Base-by-base conservation (phyloP, 306 rosid species). In the Ziziphus jujuba region DNA sequence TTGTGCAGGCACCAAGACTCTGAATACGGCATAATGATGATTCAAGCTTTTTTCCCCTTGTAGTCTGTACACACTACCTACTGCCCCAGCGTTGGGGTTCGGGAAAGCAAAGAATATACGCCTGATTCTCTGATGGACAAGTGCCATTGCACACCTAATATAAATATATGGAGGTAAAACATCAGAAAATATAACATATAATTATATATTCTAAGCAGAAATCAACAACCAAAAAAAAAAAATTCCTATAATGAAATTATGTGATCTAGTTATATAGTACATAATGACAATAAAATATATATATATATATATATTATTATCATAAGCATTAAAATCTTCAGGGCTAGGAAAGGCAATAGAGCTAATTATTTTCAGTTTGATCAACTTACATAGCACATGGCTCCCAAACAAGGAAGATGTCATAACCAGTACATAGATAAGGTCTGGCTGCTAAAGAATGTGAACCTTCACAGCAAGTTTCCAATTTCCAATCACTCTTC, bases 81-180 rank as follows among this genome's bases (percentile, higher is more conserved):
- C 59, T 52, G 97, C 96, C 60, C 98, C 98, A 6, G 84, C 73
- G 28, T 83, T 81, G 34, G 89, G 89, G 78, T 93, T 93, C 28
- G 90, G 90, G 58, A 83, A 86, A 24, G 95, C 91, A 78, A 74
- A 93, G 80, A 93, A 93, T 66, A 93, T 87, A 13, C 97, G 81
- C 86, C 96, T 73, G 51, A 93, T 79, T 75, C 99, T 82, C 79
- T 93, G 96, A 73, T 93, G 99, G 36, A 88, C 89, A 3, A 93
- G 95, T 50, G 97, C 97, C 99, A 90, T 93, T 49, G 97, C 97
- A 85, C 99, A 93, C 97, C 96, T 93, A 55, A 52, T 61, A n/a
- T 25, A 20, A 68, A 60, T 34, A 25, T 66, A 16, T 21, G 38
- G 67, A 54, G 40, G 59, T 23, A 56, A 45, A 51, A 55, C 61